Conservation (phyloP, 2,329 filamentous ascomycete species). For the Coniochaeta sp. region DNA sequence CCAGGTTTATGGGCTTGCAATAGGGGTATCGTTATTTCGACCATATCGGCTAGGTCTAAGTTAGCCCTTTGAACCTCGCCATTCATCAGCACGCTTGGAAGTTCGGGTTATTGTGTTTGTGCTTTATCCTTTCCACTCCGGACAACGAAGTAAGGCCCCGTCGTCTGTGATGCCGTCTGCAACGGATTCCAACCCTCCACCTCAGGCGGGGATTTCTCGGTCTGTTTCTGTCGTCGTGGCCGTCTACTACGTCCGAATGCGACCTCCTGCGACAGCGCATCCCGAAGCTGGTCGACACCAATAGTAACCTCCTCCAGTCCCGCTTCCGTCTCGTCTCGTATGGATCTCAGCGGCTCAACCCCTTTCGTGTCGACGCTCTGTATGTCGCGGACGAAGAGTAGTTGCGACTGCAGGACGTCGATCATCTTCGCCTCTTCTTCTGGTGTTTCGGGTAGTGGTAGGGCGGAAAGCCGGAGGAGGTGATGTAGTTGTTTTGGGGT, state of each 20-base stretch:
- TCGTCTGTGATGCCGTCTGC: conserved; percentile 55
- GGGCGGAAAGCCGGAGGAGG: conserved; percentile 80
- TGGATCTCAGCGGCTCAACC: conserved; percentile 66
- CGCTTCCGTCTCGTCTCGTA: conserved; percentile 69
- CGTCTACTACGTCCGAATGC: conserved; percentile 48
- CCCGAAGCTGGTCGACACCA: conserved; percentile 47
- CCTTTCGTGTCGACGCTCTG: conserved; percentile 69
- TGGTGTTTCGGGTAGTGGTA: conserved; percentile 60
- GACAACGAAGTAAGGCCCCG: conserved; percentile 72
- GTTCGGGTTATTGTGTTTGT: neutral
- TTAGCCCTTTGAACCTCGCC: neutral
- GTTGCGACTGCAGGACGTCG: conserved; percentile 67
- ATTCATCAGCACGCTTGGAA: no score
- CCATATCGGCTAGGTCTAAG: neutral
- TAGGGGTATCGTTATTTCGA: neutral
- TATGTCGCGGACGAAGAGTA: conserved; percentile 85
- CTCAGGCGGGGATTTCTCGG: conserved; percentile 11
- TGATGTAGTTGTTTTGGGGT: conserved; percentile 67
- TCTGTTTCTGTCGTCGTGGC: conserved; percentile 26
- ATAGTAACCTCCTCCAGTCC: conserved; percentile 52
- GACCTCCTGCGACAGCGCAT: conserved; percentile 53
- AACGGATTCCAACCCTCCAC: conserved; percentile 60
- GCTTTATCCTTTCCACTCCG: conserved; percentile 42
- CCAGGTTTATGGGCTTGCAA: neutral
- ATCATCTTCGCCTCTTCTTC: conserved; percentile 67